Evolutionary conservation across 164 flowering plant species (phyloP), one percentile per base, ranked within the genome.

Genomic region (Buxus sempervirens): DNA sequence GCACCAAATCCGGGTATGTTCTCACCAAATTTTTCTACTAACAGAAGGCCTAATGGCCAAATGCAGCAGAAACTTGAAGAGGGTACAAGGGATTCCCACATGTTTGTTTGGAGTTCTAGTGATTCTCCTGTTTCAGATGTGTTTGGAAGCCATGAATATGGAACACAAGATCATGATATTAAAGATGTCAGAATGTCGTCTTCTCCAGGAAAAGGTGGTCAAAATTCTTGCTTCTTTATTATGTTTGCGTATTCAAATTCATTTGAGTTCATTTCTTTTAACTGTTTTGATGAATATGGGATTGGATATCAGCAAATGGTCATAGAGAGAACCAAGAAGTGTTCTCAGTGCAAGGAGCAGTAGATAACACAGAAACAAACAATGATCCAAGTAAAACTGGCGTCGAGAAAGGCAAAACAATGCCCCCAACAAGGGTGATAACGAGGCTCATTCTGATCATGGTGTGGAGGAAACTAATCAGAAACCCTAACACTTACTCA

Each of bases 41-140:
- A 60, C 9, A 85, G 76, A 66, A 82, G 69, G 83, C 62, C 83
- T 36, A 83, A 81, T 65, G 90, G 83, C 0, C 16, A 77, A 22
- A 76, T 75, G 25, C 77, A 58, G 62, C 74, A 78, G 62, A 79
- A 76, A 54, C 54, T 66, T 0, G 88, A 83, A 13, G 97, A 80
- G 19, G 85, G 85, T 23, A 70, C 71, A 0, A 91, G 77, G 69
- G 98, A 94, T 72, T 86, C 91, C 45, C 98, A 91, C 51, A 94
- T 95, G 99, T 95, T 95, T 78, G 97, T 95, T 26, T 95, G 99
- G 99, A 95, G 97, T 63, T 91, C 97, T 0, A 95, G 94, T 72
- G 89, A 96, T 60, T 95, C 99, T 45, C 99, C 99, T 9, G 99
- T 92, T 20, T 95, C 99, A 0, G 97, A 95, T 72, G 97, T 90